Conservation (phyloP, 202 grass and related monocot genomes). For the Setaria viridis region DNA sequence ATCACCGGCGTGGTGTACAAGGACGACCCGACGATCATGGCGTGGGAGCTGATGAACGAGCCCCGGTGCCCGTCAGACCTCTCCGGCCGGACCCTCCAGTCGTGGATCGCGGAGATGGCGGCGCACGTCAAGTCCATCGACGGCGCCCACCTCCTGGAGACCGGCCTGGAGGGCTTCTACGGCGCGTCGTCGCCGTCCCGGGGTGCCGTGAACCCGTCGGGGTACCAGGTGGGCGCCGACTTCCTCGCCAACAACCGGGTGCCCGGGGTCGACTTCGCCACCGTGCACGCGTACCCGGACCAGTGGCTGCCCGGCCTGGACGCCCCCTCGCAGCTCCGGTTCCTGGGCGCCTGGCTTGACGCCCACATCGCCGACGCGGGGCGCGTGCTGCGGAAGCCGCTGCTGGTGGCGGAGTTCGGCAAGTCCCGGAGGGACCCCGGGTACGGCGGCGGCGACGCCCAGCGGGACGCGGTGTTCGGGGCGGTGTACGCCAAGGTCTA, state of each 20-base stretch:
- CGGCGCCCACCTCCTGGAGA: constrained; percentile 81
- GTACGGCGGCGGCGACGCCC: constrained; percentile 39
- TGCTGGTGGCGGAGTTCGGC: constrained; percentile 88
- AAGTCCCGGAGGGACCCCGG: constrained; percentile 76
- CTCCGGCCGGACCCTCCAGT: constrained; percentile 69
- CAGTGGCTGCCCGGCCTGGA: constrained; percentile 67
- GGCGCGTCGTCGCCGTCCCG: constrained; percentile 43
- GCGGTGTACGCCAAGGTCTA: constrained; percentile 78
- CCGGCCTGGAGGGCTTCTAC: constrained; percentile 92
- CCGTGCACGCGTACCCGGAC: constrained; percentile 92
- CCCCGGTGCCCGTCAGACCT: constrained; percentile 80
- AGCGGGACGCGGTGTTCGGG: constrained; percentile 72
- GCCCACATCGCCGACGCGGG: constrained; percentile 73
- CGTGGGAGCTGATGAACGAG: constrained; percentile 99
- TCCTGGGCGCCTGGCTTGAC: constrained; percentile 79
- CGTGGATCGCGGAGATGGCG: constrained; percentile 97
- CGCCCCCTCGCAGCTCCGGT: constrained; percentile 61
- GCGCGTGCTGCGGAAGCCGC: constrained; percentile 68
- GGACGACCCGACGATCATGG: constrained; percentile 89
- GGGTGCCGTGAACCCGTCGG: constrained; percentile 54
- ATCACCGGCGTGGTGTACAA: constrained; percentile 84
- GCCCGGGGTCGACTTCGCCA: constrained; percentile 86
- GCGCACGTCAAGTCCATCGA: constrained; percentile 88
- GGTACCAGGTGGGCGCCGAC: constrained; percentile 74
- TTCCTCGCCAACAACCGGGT: constrained; percentile 87